A percentile compares a stretch with the other conserved stretches of the same genome.
Evolutionary conservation across 2,329 filamentous ascomycete genomes (phyloP).

Genomic region (Bipolaris bicolor): DNA sequence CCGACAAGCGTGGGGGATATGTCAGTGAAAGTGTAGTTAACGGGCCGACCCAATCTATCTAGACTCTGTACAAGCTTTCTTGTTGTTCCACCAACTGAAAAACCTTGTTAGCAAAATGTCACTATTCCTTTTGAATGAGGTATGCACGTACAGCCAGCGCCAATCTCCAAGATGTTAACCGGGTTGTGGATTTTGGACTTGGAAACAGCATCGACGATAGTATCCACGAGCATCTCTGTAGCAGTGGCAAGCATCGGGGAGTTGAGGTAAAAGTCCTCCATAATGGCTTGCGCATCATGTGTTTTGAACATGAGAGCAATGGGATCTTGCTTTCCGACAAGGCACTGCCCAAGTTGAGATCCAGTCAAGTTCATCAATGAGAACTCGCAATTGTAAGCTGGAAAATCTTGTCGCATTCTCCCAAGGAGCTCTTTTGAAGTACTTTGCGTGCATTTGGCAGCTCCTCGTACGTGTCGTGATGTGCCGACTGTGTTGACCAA

Average conservation of each 20-base stretch:
- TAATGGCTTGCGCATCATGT: constrained; percentile 5
- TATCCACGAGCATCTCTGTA: constrained; percentile 16
- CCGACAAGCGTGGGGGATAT: constrained; percentile 47
- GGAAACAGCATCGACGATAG: not conserved
- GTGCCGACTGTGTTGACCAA: constrained; percentile 6
- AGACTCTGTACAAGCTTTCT: constrained; percentile 4
- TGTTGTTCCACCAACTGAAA: not conserved
- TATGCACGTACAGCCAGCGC: not conserved
- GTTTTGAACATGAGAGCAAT: constrained; percentile 21
- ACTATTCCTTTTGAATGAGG: too few species aligned
- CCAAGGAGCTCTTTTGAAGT: not conserved
- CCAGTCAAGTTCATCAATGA: constrained; percentile 13
- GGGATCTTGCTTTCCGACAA: constrained; percentile 15
- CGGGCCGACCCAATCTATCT: not conserved
- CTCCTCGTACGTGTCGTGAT: not conserved
- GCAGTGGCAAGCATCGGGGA: constrained; percentile 22
- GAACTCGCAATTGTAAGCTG: constrained; percentile 10
- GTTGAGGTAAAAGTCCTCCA: constrained; percentile 21
- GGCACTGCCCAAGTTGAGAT: constrained; percentile 13
- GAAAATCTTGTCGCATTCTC: constrained; percentile 7
- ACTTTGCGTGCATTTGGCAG: not conserved
- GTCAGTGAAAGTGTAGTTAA: constrained; percentile 52
- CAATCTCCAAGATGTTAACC: not conserved
- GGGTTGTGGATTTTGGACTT: not conserved
- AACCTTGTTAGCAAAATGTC: not conserved